A percentile compares a stretch with the other conserved stretches of the same genome.
phyloP scores from a whole-genome alignment of 139 green algal species.

The Spirogloea muscicola region DNA sequence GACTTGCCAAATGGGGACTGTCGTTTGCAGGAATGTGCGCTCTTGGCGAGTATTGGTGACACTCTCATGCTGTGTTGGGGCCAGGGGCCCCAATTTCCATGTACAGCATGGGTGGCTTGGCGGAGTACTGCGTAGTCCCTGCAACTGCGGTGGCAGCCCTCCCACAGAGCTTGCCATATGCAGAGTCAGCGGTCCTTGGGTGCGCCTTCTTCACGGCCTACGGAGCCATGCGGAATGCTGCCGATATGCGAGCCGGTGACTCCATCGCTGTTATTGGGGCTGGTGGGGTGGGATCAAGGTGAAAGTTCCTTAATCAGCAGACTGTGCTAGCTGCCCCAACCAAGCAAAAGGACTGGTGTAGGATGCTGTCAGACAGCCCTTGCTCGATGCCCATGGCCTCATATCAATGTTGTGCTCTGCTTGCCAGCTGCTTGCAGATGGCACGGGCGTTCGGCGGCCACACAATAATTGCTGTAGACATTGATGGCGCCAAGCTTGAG shows the following conservation, averaged over 20 bases:
- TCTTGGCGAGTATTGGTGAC: no score
- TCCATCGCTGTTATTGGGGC: conserved; percentile 35
- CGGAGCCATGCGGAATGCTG: conserved; percentile 33
- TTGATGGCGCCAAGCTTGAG: conserved; percentile 12
- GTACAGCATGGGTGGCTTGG: conserved; percentile 44
- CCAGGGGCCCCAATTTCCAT: conserved; percentile 6
- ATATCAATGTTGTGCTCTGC: no score
- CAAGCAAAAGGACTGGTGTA: no score
- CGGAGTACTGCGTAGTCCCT: conserved; percentile 32
- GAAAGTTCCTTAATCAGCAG: no score
- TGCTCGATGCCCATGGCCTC: no score
- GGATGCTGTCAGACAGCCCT: no score
- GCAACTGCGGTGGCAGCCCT: conserved; percentile 19
- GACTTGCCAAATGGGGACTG: no score
- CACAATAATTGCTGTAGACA: conserved; percentile 21
- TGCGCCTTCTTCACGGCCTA: conserved; percentile 46
- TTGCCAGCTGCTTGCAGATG: conserved; percentile 31
- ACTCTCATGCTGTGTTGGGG: no score
- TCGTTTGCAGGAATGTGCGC: no score
- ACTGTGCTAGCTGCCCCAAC: no score
- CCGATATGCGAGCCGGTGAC: conserved; percentile 16
- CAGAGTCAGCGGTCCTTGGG: conserved; percentile 29
- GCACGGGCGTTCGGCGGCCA: conserved; percentile 17
- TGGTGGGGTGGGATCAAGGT: conserved; percentile 35
- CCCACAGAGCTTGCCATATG: conserved; percentile 11